A percentile compares a stretch with the other conserved stretches of the same genome.
phyloP scores from a whole-genome alignment of 805 yeast genomes.

The Candida xyloterini region DNA sequence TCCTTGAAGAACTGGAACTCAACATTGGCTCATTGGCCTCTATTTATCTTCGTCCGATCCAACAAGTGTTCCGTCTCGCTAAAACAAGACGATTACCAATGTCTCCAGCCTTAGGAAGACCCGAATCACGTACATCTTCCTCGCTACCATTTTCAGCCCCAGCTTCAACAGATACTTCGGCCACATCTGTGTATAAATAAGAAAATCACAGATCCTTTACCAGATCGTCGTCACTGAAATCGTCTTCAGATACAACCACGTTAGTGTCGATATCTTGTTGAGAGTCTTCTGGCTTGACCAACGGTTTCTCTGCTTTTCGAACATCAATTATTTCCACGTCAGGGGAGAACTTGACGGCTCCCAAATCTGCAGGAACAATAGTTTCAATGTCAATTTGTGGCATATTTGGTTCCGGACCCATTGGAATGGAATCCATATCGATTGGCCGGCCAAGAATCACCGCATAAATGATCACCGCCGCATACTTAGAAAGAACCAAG shows the following conservation, averaged over 20 bases:
- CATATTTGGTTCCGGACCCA: constrained; percentile 77
- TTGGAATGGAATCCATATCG: constrained; percentile 47
- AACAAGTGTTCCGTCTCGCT: constrained; percentile 70
- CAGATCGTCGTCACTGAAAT: constrained; percentile 24
- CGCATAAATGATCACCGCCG: constrained; percentile 68
- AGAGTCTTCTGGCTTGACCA: constrained; percentile 24
- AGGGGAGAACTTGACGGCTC: constrained; percentile 53
- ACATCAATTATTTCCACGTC: constrained; percentile 57
- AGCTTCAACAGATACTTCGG: constrained; percentile 2
- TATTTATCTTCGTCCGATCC: constrained; percentile 77
- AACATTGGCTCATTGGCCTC: constrained; percentile 82
- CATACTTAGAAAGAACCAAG: constrained; percentile 83
- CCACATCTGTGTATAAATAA: constrained; percentile 7
- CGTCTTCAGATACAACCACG: constrained; percentile 17
- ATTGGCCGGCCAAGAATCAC: constrained; percentile 54
- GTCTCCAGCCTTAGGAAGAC: constrained; percentile 44
- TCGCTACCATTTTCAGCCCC: constrained; percentile 8
- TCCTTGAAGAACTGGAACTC: constrained; percentile 78
- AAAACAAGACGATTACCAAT: constrained; percentile 47
- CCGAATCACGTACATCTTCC: constrained; percentile 7
- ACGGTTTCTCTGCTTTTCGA: constrained; percentile 22
- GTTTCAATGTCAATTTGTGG: constrained; percentile 71
- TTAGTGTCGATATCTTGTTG: constrained; percentile 11
- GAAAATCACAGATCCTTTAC: constrained; percentile 5
- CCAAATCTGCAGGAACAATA: constrained; percentile 46